phyloP scores from a whole-genome alignment of 2,329 filamentous ascomycete species.

The Paecilomyces sp. region DNA sequence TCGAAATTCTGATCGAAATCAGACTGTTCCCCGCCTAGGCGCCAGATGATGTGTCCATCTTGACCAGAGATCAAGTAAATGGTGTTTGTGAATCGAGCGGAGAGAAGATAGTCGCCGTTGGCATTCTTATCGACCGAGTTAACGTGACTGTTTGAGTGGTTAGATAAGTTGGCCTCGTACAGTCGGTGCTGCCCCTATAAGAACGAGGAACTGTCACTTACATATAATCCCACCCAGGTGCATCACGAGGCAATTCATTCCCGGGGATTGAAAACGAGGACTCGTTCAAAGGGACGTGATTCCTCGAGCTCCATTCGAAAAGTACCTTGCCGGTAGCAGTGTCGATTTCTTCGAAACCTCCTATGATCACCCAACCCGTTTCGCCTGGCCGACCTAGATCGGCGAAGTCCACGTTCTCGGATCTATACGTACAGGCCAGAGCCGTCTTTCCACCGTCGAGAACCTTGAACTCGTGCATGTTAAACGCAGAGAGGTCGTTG shows the following conservation, averaged over 20 bases:
- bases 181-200: conserved; percentile 9
- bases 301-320: conserved; percentile 29
- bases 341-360: conserved; percentile 33
- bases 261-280: conserved; percentile 17
- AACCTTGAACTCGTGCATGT: conserved; percentile 37
- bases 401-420: conserved; percentile 14
- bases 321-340: conserved; percentile 25
- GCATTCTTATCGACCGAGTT: conserved; percentile 35
- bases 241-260: not conserved
- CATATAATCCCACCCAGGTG: conserved; percentile 1
- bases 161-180: not conserved
- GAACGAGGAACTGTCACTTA: conserved; percentile 14
- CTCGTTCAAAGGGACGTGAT: conserved; percentile 24
- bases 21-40: conserved; percentile 26
- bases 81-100: conserved; percentile 29
- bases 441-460: conserved; percentile 27
- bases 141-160: conserved; percentile 22
- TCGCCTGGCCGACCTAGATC: conserved; percentile 22
- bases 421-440: conserved; percentile 20
- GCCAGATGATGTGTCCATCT: conserved; percentile 32
- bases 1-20: conserved; percentile 26
- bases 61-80: conserved; percentile 33
- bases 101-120: conserved; percentile 34
- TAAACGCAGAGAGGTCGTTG: conserved; percentile 22
- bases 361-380: conserved; percentile 23